Evolutionary conservation across 1,284 basidiomycete species (phyloP).

Genomic region (Anthracocystis panici-leucophaei): DNA sequence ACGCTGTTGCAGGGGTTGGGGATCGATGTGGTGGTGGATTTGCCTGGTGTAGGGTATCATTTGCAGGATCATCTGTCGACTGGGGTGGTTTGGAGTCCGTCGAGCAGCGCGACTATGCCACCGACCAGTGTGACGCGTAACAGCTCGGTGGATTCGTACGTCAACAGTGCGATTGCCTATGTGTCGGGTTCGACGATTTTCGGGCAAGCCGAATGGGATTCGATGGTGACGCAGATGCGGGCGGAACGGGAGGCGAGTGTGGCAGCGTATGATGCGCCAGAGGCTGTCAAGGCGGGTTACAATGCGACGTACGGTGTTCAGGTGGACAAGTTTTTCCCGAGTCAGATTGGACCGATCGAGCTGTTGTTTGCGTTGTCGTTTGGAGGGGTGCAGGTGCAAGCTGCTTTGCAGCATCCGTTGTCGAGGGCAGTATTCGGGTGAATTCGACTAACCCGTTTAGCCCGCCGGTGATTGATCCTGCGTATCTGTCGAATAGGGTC

Average conservation of each 20-base stretch:
- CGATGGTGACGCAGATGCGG: constrained; percentile 40
- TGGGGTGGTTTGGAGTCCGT: constrained; percentile 20
- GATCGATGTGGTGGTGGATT: constrained; percentile 59
- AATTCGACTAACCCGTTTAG: constrained; percentile 75
- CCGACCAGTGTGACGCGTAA: constrained; percentile 58
- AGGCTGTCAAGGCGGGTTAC: constrained; percentile 76
- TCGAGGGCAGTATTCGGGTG: constrained; percentile 73
- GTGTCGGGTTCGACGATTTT: constrained; percentile 75
- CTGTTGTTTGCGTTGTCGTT: constrained; percentile 54
- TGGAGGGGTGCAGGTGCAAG: constrained; percentile 73
- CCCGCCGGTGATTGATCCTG: constrained; percentile 76
- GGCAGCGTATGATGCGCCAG: constrained; percentile 73
- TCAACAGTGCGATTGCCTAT: constrained; percentile 79
- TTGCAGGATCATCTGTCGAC: constrained; percentile 69
- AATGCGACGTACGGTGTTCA: constrained; percentile 75
- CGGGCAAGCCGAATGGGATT: constrained; percentile 59
- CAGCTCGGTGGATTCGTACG: constrained; percentile 74
- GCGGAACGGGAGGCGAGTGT: constrained; percentile 60
- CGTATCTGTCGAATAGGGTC: constrained; percentile 71
- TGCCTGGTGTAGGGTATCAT: constrained; percentile 70
- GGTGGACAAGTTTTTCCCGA: constrained; percentile 71
- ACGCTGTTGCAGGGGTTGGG: constrained; percentile 72
- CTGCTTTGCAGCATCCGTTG: constrained; percentile 78
- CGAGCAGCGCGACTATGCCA: constrained; percentile 68
- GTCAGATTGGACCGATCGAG: constrained; percentile 54